phyloP scores from a whole-genome alignment of 129 eudicot genomes.

The Solidago caesia region DNA sequence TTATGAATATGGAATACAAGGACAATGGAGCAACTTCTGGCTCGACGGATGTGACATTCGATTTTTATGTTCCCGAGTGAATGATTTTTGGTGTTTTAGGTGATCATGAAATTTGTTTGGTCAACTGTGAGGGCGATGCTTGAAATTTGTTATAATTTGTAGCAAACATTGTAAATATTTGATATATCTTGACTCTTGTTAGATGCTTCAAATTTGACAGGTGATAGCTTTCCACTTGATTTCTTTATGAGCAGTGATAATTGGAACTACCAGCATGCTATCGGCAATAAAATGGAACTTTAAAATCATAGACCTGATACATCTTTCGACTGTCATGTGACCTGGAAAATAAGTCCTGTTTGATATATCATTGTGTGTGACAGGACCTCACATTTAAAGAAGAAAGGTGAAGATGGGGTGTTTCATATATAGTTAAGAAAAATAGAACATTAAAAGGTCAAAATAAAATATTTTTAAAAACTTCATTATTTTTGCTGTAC shows the following conservation, averaged over 20 bases:
- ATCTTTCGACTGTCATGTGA: too few species aligned
- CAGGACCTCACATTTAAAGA: neutral
- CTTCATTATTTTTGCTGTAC: too few species aligned
- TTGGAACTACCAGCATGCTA: neutral
- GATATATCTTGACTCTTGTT: constrained; percentile 7
- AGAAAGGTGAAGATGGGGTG: too few species aligned
- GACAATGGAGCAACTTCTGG: constrained; percentile 75
- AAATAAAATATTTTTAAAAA: too few species aligned
- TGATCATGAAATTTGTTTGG: constrained; percentile 11
- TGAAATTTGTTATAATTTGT: constrained; percentile 27
- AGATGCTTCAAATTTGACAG: constrained; percentile 13
- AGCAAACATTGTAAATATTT: constrained; percentile 29
- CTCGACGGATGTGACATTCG: constrained; percentile 85
- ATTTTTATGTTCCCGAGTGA: constrained; percentile 70
- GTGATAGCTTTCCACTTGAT: neutral
- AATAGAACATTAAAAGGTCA: too few species aligned
- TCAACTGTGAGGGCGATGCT: constrained; percentile 20
- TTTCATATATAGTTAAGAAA: too few species aligned
- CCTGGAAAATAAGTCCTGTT: too few species aligned
- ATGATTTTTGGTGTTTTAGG: constrained; percentile 13
- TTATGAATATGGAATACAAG: constrained; percentile 71
- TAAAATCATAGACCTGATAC: neutral
- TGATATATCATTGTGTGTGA: too few species aligned
- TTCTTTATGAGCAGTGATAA: neutral
- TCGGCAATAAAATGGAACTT: neutral